Conservation (phyloP, 2,329 filamentous ascomycete species). For the Xylaria sp. region DNA sequence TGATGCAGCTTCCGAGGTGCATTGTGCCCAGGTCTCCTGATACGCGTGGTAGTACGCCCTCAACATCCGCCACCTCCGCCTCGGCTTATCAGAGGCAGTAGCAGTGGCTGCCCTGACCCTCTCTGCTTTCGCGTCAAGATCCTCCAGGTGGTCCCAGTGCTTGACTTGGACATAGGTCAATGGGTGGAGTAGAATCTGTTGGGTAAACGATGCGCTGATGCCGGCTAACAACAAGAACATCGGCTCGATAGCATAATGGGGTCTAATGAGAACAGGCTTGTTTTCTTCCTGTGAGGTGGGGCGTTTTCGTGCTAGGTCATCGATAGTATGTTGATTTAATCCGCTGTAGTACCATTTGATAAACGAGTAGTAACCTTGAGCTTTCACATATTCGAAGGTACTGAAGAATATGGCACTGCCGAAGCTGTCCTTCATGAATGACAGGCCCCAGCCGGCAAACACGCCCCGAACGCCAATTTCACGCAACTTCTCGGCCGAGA, state of each 20-base stretch:
- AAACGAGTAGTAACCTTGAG: constrained; percentile 77
- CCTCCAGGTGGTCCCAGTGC: constrained; percentile 78
- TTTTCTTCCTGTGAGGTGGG: constrained; percentile 49
- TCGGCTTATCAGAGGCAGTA: constrained; percentile 50
- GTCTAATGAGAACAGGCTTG: constrained; percentile 67
- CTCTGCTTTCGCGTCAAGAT: constrained; percentile 71
- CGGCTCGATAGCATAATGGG: constrained; percentile 81
- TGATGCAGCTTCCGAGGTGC: constrained; percentile 64
- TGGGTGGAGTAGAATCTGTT: constrained; percentile 77
- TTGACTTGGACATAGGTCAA: constrained; percentile 76
- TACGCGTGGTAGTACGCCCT: constrained; percentile 78
- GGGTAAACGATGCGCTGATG: constrained; percentile 73
- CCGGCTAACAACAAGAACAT: constrained; percentile 77
- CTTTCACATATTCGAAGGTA: constrained; percentile 80
- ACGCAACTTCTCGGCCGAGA: constrained; percentile 72
- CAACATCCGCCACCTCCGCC: constrained; percentile 64
- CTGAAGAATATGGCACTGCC: constrained; percentile 79
- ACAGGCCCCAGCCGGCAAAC: constrained; percentile 78
- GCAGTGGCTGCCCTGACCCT: constrained; percentile 54
- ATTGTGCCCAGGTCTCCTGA: constrained; percentile 72
- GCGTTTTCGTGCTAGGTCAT: constrained; percentile 60
- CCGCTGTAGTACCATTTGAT: constrained; percentile 76
- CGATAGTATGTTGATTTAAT: constrained; percentile 62
- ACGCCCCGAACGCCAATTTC: constrained; percentile 78
- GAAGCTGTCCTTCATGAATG: constrained; percentile 74